Conservation (phyloP, 106 monocot genomes). For the Alisma plantagoaquatica region DNA sequence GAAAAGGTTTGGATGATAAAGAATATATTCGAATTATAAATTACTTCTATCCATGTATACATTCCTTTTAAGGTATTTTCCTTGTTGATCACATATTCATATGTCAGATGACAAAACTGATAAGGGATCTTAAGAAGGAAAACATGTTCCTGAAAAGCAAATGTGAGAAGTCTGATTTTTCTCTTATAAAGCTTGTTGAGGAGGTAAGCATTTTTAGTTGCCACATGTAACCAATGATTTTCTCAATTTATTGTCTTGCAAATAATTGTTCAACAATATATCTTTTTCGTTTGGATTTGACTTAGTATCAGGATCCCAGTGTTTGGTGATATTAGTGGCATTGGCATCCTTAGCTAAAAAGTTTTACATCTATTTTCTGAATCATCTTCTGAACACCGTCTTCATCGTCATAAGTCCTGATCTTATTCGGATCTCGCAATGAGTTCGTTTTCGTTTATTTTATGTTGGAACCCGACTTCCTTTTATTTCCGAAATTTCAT, state of each 20-base stretch:
- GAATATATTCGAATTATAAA: not conserved
- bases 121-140: slow-evolving; percentile 94
- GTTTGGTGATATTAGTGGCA: not conserved
- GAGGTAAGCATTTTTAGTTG: slow-evolving; percentile 41
- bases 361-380: not conserved
- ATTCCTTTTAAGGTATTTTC: not conserved
- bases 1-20: slow-evolving; percentile 44
- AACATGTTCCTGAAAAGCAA: slow-evolving; percentile 87
- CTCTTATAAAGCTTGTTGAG: slow-evolving; percentile 81
- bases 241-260: not conserved
- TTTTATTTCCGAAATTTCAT: too few species aligned
- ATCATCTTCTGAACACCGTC: too few species aligned
- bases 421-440: too few species aligned
- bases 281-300: not conserved
- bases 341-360: not conserved
- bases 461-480: too few species aligned
- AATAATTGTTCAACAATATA: not conserved
- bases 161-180: slow-evolving; percentile 88
- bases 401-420: too few species aligned
- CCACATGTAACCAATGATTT: not conserved
- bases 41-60: not conserved
- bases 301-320: not conserved
- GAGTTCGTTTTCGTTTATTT: too few species aligned
- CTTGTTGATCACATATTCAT: not conserved
- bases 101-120: slow-evolving; percentile 79